These are phyloP conservation scores for Komagataella kurtzmanii DNA, from an alignment of 805 yeast genomes.

Conservation along the genomic window DNA sequence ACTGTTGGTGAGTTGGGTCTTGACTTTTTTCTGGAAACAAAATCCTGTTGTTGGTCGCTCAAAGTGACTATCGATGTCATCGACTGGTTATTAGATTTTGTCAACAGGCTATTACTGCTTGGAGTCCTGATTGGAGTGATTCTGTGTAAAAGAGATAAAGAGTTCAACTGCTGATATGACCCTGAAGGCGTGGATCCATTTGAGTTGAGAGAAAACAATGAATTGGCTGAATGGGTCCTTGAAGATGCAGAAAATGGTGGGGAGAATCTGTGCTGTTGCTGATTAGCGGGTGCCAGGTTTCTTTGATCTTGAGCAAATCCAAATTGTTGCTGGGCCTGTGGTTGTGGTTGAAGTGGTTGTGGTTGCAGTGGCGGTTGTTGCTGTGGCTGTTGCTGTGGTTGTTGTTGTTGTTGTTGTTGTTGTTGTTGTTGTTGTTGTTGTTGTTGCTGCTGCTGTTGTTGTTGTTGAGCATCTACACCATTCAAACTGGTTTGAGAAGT, in stretches of 20 bases:
- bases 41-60: conserved; percentile 16
- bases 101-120: conserved; percentile 2
- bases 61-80: conserved; percentile 24
- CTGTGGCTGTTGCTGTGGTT: conserved; percentile 4
- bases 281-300: not conserved
- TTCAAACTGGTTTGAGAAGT: not conserved
- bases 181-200: conserved; percentile 12
- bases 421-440: conserved; percentile 6
- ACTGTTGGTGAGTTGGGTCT: conserved; percentile 20
- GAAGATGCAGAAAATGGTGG: conserved; percentile 17
- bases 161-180: conserved; percentile 54
- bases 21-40: conserved; percentile 17
- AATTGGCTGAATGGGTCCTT: conserved; percentile 17
- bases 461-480: conserved; percentile 1
- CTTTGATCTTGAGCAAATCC: conserved; percentile 3
- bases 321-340: conserved; percentile 6
- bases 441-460: conserved; percentile 2
- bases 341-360: not conserved
- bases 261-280: conserved; percentile 6
- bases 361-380: conserved; percentile 6
- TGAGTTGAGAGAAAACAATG: conserved; percentile 17
- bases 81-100: conserved; percentile 3
- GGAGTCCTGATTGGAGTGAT: conserved; percentile 7
- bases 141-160: conserved; percentile 20
- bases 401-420: conserved; percentile 4